Evolutionary conservation across 2,329 filamentous ascomycete genomes (phyloP), one percentile per base, ranked within the genome.

Genomic region (Diplocarpon rosae): DNA sequence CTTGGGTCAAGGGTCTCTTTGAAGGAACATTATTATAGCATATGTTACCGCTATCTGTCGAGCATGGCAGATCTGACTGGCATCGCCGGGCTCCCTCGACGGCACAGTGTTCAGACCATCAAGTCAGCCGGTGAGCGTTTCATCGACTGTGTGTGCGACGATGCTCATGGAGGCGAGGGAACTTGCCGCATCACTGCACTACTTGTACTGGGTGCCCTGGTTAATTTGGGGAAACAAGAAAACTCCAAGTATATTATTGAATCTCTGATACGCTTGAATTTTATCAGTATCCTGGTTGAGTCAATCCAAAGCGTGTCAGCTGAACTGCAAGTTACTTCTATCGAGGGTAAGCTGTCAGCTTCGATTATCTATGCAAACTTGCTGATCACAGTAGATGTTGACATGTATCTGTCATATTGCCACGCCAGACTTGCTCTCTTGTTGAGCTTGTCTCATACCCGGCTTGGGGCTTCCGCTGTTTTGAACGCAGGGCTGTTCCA

Each of bases 401-500:
- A 52, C 57, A 57, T 46, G 59, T 66, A 41, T 46, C 55, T 51
- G 46, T 65, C 46, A 56, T 77, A 75, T 56, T 68, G 70, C 48
- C 67, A 90, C 58, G 82, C 88, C 37, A 83, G 85, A 51, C 74
- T 96, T 27, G 79, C 86, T 1, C 75, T 98, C 13, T 75, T 98
- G 20, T 73, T 94, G 17, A 82, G 88, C 52, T 75, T 96, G 41
- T 84, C 84, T 43, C 86, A 94, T 62, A 90, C 83, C 1, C 80
- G 84, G 46, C 69, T 75, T n/a, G 93, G 92, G 24, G 89, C 92
- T 37, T 83, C 82, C 46, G 79, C 86, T 51, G 78, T 95, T n/a
- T 72, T 96, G 34, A 88, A 93, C 57, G 85, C 86, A 8, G 90
- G 90, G 50, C 73, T 98, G 5, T 90, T 98, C 68, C 76, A 81